These are phyloP conservation scores for Pestalotiopsis sp. DNA, from an alignment of 2,329 filamentous ascomycete species.

Conservation along the genomic window DNA sequence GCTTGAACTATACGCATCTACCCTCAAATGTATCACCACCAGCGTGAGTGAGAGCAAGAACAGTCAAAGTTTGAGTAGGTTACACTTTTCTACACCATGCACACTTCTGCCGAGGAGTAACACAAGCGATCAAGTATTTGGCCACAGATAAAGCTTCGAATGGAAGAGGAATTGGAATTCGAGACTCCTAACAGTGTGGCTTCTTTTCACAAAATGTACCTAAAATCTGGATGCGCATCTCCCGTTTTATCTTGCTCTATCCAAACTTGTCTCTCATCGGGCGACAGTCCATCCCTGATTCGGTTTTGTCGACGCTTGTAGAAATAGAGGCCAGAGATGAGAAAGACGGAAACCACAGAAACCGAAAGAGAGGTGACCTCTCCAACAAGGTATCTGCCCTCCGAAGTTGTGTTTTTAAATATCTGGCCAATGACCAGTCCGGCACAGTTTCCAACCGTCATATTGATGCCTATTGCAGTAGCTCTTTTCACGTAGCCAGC, in stretches of 20 bases:
- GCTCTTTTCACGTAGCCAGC: slow-evolving; percentile 14
- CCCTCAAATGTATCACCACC: too few species aligned
- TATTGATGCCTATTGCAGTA: slow-evolving; percentile 14
- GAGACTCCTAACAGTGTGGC: too few species aligned
- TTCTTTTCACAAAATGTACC: background rate
- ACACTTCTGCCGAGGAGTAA: too few species aligned
- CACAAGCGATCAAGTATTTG: too few species aligned
- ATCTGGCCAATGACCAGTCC: slow-evolving; percentile 15
- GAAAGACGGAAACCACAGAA: background rate
- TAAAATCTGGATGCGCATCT: slow-evolving; percentile 1
- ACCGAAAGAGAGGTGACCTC: slow-evolving; percentile 7
- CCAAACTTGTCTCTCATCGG: background rate
- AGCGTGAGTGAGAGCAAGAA: too few species aligned
- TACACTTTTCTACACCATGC: too few species aligned
- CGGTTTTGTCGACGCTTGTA: slow-evolving; percentile 1
- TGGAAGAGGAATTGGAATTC: too few species aligned
- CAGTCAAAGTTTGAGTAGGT: too few species aligned
- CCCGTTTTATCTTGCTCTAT: background rate
- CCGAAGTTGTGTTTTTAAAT: slow-evolving; percentile 13
- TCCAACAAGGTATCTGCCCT: slow-evolving; percentile 9
- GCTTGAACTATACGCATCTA: too few species aligned
- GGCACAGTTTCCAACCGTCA: slow-evolving; percentile 14
- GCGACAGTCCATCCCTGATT: background rate
- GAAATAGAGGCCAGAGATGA: background rate
- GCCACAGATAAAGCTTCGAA: too few species aligned